Conservation (phyloP, 208 protist species). For the Porcisia deanei region DNA sequence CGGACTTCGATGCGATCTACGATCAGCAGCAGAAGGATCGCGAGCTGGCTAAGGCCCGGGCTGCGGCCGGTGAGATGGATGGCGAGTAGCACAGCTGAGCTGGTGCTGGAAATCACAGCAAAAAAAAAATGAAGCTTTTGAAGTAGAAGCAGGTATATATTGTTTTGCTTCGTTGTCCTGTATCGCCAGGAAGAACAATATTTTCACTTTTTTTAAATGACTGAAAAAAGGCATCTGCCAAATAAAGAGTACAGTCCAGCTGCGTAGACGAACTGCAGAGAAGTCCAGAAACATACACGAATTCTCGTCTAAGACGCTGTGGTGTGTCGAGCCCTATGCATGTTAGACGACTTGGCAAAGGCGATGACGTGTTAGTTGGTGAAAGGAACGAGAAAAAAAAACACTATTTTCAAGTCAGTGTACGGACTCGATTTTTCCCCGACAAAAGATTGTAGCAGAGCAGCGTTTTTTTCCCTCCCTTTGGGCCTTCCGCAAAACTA, state of each 20-base stretch:
- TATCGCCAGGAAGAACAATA: not conserved
- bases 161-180: not conserved
- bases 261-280: not conserved
- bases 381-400: not conserved
- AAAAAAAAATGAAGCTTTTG: not conserved
- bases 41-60: slow-evolving; percentile 35
- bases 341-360: not conserved
- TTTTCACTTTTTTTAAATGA: slow-evolving; percentile 8
- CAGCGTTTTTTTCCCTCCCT: not conserved
- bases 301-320: not conserved
- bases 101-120: not conserved
- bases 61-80: slow-evolving; percentile 22
- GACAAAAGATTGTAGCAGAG: slow-evolving; percentile 9
- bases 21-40: slow-evolving; percentile 76
- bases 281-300: slow-evolving; percentile 3
- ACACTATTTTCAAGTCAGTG: not conserved
- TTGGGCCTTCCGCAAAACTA: not conserved
- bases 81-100: not conserved
- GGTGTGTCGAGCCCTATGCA: not conserved
- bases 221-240: slow-evolving; percentile 3
- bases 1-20: slow-evolving; percentile 79
- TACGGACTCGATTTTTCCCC: not conserved
- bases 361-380: not conserved
- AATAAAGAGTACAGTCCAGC: slow-evolving; percentile 1
- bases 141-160: not conserved